Evolutionary conservation across 139 green algal species (phyloP), one percentile per base, ranked within the genome.

Genomic region (Choricystis sp.): DNA sequence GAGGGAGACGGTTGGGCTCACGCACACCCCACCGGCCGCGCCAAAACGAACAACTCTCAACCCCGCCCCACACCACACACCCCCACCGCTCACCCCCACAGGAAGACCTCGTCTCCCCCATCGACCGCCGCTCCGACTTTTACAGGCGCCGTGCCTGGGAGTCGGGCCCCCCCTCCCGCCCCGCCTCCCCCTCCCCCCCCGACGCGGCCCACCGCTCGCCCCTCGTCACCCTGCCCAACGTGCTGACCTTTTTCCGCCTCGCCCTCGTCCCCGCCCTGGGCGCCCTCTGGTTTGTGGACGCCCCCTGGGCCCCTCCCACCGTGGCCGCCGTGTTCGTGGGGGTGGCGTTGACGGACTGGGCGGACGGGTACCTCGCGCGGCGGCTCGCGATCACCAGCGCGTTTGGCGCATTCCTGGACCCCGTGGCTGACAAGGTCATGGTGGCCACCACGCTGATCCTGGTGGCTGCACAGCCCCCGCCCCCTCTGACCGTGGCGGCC

Each of bases 361-460:
- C 95, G 20, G 92, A 99, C 69, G 92, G 92, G 3, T 97, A 91
- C 71, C 73, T 99, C 3, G 92, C 92, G 9, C 66, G 92, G 0
- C 91, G 88, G 65, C 27, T 77, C 77, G 83, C 85, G 25, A 49
- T 74, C 1, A 77, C 70, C 3, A 81, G 82, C 0, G 67, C 79
- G 0, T 98, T 98, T 77, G 92, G 92, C 5, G 91, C 91, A 1
- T 98, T 98, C 65, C 79, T 98, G 19, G 92, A 98, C 74, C 92
- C 92, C 1, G 92, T 98, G 29, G 92, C 91, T 4, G 92, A 98
- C 77, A 98, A 98, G 79, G 70, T 95, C 31, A 97, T 94, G 89
- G 91, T 98, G 14, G 76, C 81, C 31, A 79, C 89, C 29, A 74
- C 82, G 22, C 77, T 96, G 2, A 67, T 96, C 16, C 76, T 98